Evolutionary conservation across 768 basidiomycete genomes (phyloP), one percentile per base, ranked within the genome.

Genomic region (Russula virescens): DNA sequence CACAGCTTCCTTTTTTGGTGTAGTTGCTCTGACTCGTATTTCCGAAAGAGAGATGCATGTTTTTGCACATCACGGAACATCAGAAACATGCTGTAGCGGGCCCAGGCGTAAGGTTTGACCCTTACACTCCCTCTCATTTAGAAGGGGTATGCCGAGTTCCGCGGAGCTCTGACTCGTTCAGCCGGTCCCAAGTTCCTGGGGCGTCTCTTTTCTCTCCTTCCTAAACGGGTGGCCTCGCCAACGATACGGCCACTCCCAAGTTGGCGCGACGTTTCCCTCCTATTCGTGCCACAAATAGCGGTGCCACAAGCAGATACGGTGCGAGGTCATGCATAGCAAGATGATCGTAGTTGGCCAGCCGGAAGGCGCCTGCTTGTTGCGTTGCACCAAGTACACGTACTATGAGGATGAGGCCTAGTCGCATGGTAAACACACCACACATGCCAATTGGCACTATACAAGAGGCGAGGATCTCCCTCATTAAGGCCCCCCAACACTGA

Each of bases 381-480:
- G 38, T 46, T 13, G 51, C n/a, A 63, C 62, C 26, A 31, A 63
- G 38, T 64, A 64, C 63, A 64, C 63, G 63, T 64, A 64, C 63
- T 64, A 64, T 64, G 58, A 46, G 63, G 63, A 64, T 55, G 53
- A 42, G 63, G 63, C 53, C 53, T 55, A 40, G 48, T 48, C 52
- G 52, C 53, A 58, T 63, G 63, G 58, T 50, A 60, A 59, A 21
- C 46, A 10, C 51, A 28, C 8, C 8, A 31, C 31, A 31, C 31
- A 31, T 8, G 8, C n/a, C 28, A 38, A 16, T 31, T 18, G 18
- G 38, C 18, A 23, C 19, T 45, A 35, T 64, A 64, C 63, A 64
- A 64, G 63, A 64, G 51, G 58, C 25, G 26, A n/a, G 16, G 13
- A 35, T 31, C 31, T 8, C 48, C 43, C 53, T 58, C 31, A 60